Percentiles rank a stretch among this genome's conserved stretches.
Conservation (phyloP, 371 early-diverging fungal genomes). For the Lichtheimia ramosa region DNA sequence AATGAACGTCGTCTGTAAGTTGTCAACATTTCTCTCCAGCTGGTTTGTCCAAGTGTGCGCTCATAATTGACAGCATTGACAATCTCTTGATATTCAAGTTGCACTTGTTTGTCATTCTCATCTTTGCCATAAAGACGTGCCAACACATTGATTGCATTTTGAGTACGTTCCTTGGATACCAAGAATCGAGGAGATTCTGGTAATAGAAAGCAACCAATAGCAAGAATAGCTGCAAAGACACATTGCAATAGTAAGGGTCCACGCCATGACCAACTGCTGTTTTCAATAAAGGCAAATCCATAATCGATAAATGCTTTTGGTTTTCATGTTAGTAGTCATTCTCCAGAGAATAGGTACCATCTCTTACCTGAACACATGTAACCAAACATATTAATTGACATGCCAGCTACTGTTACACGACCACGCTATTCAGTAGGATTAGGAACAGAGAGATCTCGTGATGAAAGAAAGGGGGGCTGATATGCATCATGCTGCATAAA, state of each 20-base stretch:
- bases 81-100: conserved; percentile 73
- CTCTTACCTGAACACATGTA: conserved; percentile 33
- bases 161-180: conserved; percentile 34
- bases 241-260: conserved; percentile 46
- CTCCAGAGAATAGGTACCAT: neutral
- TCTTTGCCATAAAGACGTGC: conserved; percentile 67
- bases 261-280: conserved; percentile 39
- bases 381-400: conserved; percentile 42
- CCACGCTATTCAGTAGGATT: too few species aligned
- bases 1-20: conserved; percentile 53
- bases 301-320: conserved; percentile 39
- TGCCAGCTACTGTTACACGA: conserved; percentile 38
- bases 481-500: too few species aligned
- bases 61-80: conserved; percentile 66
- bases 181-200: conserved; percentile 60
- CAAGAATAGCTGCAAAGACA: conserved; percentile 47
- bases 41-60: conserved; percentile 60
- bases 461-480: too few species aligned
- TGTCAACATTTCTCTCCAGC: conserved; percentile 72
- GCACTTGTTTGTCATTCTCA: conserved; percentile 50
- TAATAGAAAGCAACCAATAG: conserved; percentile 36
- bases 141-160: conserved; percentile 65
- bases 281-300: conserved; percentile 27
- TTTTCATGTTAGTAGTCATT: neutral
- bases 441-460: too few species aligned